Conservation (phyloP, 257 asterid genomes). For the Echites panduratus region DNA sequence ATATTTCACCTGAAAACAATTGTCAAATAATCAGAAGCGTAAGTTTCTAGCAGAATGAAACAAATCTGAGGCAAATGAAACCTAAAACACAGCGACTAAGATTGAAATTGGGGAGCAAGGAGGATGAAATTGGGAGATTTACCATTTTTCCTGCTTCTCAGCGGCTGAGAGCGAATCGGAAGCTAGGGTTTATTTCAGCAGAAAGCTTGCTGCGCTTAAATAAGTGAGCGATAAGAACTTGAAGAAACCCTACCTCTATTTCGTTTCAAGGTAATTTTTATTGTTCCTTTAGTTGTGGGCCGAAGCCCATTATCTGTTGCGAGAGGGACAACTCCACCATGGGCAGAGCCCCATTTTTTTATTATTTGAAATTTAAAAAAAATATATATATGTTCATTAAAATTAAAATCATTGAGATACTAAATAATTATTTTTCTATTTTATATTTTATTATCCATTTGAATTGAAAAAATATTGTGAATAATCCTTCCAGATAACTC, state of each 20-base stretch:
- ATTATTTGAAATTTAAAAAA: too few relatives aligned
- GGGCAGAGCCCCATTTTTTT: too few relatives aligned
- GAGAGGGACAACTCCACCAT: too few relatives aligned
- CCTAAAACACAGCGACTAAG: not conserved
- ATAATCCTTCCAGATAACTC: too few relatives aligned
- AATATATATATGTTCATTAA: too few relatives aligned
- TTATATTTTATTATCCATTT: too few relatives aligned
- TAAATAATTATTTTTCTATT: too few relatives aligned
- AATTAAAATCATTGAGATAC: too few relatives aligned
- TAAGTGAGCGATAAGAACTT: not conserved
- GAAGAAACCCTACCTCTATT: not conserved
- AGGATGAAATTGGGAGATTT: not conserved
- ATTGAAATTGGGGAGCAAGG: not conserved
- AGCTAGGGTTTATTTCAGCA: conserved; percentile 4
- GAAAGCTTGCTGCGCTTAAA: not conserved
- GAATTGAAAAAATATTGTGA: too few relatives aligned
- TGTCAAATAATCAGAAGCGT: not conserved
- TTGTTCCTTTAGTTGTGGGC: not conserved
- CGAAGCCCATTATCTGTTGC: not conserved
- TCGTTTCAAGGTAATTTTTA: not conserved
- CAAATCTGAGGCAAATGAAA: not conserved
- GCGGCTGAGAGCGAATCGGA: conserved; percentile 5
- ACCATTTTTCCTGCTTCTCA: not conserved
- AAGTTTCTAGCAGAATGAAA: not conserved
- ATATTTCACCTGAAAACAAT: conserved; percentile 53